These are phyloP conservation scores for Penstemon barbatus DNA, from an alignment of 257 asterid genomes.

Conservation along the genomic window DNA sequence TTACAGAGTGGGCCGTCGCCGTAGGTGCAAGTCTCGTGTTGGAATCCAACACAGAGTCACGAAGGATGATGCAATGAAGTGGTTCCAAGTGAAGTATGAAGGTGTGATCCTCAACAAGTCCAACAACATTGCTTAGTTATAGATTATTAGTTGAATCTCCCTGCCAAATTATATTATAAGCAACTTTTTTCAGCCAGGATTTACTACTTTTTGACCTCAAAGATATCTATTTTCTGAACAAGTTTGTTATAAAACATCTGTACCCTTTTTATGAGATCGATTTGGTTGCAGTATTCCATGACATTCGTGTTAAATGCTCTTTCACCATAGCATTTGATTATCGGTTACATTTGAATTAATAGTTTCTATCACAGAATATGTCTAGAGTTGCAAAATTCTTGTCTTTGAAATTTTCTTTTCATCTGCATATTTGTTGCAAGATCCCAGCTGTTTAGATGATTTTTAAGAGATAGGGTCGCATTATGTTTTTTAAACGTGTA, in stretches of 20 bases:
- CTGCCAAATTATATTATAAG: not conserved
- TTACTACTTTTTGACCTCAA: slow-evolving; percentile 4
- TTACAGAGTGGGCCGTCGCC: slow-evolving; percentile 47
- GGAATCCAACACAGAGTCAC: slow-evolving; percentile 53
- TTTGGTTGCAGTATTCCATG: not conserved
- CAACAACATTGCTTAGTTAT: slow-evolving; percentile 28
- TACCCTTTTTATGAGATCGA: not conserved
- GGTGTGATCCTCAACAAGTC: slow-evolving; percentile 53
- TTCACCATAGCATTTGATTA: not conserved
- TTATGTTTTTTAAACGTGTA: too few relatives aligned
- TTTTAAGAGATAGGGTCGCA: too few relatives aligned
- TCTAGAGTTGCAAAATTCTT: too few relatives aligned
- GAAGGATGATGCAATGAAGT: slow-evolving; percentile 33
- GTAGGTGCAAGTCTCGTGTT: slow-evolving; percentile 52
- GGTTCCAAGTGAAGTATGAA: slow-evolving; percentile 49
- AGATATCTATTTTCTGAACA: not conserved
- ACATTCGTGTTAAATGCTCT: not conserved
- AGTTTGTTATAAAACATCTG: not conserved
- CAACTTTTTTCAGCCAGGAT: not conserved
- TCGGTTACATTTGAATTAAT: too few relatives aligned
- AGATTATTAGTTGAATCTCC: not conserved
- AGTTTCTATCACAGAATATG: too few relatives aligned
- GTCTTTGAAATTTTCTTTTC: too few relatives aligned
- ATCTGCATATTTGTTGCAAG: too few relatives aligned
- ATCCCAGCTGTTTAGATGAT: too few relatives aligned